Conservation (phyloP, 2,329 filamentous ascomycete species). For the Aspergillus melleus region DNA sequence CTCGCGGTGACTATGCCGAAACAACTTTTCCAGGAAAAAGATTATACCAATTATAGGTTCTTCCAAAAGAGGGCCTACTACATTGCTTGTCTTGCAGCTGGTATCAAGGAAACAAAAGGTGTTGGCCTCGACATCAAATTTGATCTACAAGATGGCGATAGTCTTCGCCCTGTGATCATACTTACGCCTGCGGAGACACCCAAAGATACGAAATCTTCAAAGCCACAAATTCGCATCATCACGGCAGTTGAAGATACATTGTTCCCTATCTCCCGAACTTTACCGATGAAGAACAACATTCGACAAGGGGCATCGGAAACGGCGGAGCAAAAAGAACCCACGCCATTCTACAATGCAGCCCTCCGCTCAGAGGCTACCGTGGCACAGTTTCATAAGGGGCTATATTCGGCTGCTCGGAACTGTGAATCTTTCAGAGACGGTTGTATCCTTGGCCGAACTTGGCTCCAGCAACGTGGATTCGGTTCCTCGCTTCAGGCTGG, state of each 20-base stretch:
- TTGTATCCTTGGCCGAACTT: conserved; percentile 80
- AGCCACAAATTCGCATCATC: conserved; percentile 71
- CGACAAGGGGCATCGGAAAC: conserved; percentile 53
- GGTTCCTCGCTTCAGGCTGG: conserved; percentile 67
- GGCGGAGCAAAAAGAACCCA: conserved; percentile 53
- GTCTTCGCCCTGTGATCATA: conserved; percentile 68
- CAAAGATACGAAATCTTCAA: conserved; percentile 40
- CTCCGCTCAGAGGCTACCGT: conserved; percentile 75
- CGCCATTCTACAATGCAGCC: conserved; percentile 86
- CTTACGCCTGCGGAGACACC: conserved; percentile 38
- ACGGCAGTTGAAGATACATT: conserved; percentile 68
- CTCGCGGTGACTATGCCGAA: conserved; percentile 84
- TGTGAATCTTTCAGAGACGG: conserved; percentile 77
- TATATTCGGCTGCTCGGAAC: conserved; percentile 68
- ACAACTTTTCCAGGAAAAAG: conserved; percentile 84
- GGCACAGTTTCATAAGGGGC: conserved; percentile 70
- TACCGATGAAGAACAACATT: conserved; percentile 69
- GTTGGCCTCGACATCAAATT: conserved; percentile 61
- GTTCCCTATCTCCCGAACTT: conserved; percentile 71
- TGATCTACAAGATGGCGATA: conserved; percentile 69
- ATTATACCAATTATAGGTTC: conserved; percentile 88
- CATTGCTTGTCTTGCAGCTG: conserved; percentile 74
- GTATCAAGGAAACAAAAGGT: conserved; percentile 60
- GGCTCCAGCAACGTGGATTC: conserved; percentile 87
- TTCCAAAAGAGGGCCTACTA: conserved; percentile 95